Evolutionary conservation across 257 asterid species (phyloP).

Genomic region (Solanum etuberosum): DNA sequence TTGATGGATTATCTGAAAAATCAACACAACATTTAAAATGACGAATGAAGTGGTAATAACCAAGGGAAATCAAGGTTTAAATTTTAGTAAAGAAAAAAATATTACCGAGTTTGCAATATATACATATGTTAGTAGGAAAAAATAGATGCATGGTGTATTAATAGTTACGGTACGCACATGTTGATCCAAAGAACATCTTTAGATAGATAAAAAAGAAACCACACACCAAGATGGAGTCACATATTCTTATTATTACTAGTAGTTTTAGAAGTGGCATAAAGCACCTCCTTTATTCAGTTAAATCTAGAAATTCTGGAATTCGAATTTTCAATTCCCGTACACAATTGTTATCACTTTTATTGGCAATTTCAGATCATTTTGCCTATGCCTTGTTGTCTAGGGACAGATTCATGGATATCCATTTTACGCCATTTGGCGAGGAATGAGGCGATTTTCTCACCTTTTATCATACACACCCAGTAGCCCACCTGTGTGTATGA

Average conservation of each 20-base stretch:
- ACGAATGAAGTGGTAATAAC: background rate
- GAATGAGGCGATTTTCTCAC: slow-evolving; percentile 53
- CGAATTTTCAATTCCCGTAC: background rate
- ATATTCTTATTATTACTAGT: background rate
- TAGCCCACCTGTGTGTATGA: slow-evolving; percentile 86
- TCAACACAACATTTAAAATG: background rate
- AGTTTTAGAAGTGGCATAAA: background rate
- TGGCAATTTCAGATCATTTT: slow-evolving; percentile 53
- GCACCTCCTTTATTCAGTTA: background rate
- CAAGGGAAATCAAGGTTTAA: background rate
- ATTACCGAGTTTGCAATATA: background rate
- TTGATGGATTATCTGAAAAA: background rate
- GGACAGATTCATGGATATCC: slow-evolving; percentile 51
- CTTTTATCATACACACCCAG: slow-evolving; percentile 67
- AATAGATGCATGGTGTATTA: background rate
- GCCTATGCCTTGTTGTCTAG: slow-evolving; percentile 68
- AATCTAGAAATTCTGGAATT: background rate
- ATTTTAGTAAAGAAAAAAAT: background rate
- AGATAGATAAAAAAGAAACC: background rate
- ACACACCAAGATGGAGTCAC: background rate
- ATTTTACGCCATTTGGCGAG: slow-evolving; percentile 64
- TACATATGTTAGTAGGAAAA: background rate
- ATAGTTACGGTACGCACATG: background rate
- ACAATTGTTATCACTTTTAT: background rate
- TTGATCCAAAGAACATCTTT: background rate